Evolutionary conservation across 2,329 filamentous ascomycete genomes (phyloP), one percentile per base, ranked within the genome.

Genomic region (Microdochium nivale): DNA sequence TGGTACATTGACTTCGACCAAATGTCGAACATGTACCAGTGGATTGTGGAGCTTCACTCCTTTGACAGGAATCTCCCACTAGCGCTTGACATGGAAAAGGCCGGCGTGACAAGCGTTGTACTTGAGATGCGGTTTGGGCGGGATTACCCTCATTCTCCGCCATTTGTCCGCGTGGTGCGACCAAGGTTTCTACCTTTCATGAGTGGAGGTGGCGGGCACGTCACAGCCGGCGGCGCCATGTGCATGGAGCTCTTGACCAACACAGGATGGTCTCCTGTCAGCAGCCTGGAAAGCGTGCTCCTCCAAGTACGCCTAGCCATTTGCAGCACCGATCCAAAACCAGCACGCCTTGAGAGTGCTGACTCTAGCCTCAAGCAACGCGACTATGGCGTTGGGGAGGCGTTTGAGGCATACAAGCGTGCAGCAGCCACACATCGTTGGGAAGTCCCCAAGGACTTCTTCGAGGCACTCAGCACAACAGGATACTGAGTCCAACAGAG

Each of bases 21-120:
- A 49, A 72, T 91, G 35, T 78, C 72, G 23, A 95, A 91, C 60
- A 76, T 90, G 55, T 96, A 94, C 61, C 90, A 95, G 61, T 95
- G 90, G 90, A 90, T 95, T 53, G 83, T 95, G 5, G 88, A 96
- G 65, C 72, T 96, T 1, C 91, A 96, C 65, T 88, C 85, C 44
- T 95, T 96, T 60, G 85, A 90, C 24, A 56, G 70, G 0, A 65
- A 70, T 1, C 74, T 94, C 0, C 88, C 87, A 1, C 73, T 96
- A 1, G 84, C 87, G 0, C 63, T 78, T 50, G 90, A 96, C 62
- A 89, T 96, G 81, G 81, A 84, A 64, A 60, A 64, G 2, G 74
- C 71, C 1, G 75, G 73, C 0, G 59, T 86, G 52, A 79, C 74
- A 23, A 90, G 87, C 61, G 72, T 96, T 37, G 83, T 95, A 0